phyloP scores from a whole-genome alignment of 1,139 yeast species.

The Suhomyces atakaporum region DNA sequence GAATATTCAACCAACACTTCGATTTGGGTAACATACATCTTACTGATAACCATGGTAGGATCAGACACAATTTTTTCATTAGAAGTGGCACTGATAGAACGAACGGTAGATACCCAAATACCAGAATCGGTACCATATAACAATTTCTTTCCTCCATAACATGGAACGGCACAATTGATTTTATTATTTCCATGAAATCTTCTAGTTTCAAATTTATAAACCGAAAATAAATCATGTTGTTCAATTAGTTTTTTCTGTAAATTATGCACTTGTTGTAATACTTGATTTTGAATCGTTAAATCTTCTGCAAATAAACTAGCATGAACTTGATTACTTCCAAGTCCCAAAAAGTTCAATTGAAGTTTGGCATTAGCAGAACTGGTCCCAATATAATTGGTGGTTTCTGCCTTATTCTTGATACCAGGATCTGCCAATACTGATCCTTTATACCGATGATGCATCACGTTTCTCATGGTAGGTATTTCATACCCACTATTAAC shows the following conservation, averaged over 20 bases:
- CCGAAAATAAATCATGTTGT: conserved; percentile 76
- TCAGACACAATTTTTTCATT: conserved; percentile 58
- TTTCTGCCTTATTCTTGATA: conserved; percentile 32
- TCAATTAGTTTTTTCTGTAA: conserved; percentile 77
- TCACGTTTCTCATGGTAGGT: conserved; percentile 58
- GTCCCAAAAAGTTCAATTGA: conserved; percentile 51
- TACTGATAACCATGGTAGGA: conserved; percentile 78
- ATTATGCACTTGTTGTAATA: conserved; percentile 73
- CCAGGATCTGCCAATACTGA: conserved; percentile 44
- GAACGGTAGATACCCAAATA: conserved; percentile 72
- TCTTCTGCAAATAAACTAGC: conserved; percentile 51
- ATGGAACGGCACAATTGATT: conserved; percentile 90
- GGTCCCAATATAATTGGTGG: conserved; percentile 26
- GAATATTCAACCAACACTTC: conserved; percentile 93
- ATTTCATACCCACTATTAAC: conserved; percentile 78
- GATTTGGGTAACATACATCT: conserved; percentile 79
- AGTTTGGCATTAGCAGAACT: conserved; percentile 34
- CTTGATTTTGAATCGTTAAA: conserved; percentile 69
- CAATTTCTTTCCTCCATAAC: conserved; percentile 91
- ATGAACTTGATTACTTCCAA: conserved; percentile 49
- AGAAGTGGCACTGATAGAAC: conserved; percentile 46
- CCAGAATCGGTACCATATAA: conserved; percentile 93
- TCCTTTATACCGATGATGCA: conserved; percentile 37
- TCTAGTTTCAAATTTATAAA: conserved; percentile 71
- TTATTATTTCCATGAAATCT: conserved; percentile 70